phyloP scores from a whole-genome alignment of 2,329 filamentous ascomycete species.

The Xylariomycetidae sp. region DNA sequence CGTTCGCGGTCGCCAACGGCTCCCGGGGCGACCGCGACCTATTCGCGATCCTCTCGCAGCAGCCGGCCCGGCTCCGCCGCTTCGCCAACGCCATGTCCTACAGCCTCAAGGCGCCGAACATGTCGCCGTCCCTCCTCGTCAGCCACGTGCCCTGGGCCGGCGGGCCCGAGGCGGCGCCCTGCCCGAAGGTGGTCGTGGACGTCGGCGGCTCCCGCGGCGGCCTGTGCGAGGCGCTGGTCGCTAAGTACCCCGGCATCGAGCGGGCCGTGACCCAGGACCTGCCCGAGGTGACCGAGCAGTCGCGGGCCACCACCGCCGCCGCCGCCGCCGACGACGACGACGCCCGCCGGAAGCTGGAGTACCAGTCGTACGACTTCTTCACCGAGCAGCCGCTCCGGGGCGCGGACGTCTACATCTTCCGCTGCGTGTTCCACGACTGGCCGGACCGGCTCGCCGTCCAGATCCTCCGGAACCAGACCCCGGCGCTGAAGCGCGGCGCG shows the following conservation, averaged over 20 bases:
- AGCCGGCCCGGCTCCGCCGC: conserved; percentile 6
- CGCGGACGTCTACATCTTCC: conserved; percentile 13
- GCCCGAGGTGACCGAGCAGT: conserved; percentile 7
- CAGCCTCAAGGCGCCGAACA: conserved; percentile 10
- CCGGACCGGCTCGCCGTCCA: conserved; percentile 9
- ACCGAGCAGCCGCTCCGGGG: conserved; percentile 7
- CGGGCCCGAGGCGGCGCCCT: neutral
- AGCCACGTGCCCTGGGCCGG: conserved; percentile 8
- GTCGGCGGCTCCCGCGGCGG: conserved; percentile 10
- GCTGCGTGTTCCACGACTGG: conserved; percentile 14
- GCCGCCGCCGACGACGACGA: neutral
- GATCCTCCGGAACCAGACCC: conserved; percentile 11
- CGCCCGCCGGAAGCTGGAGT: conserved; percentile 6
- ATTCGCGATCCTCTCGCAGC: conserved; percentile 5
- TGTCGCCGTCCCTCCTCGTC: conserved; percentile 7
- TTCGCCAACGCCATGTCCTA: conserved; percentile 13
- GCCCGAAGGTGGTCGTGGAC: conserved; percentile 12
- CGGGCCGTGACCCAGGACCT: conserved; percentile 11
- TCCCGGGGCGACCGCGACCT: conserved; percentile 9
- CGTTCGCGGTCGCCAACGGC: conserved; percentile 8
- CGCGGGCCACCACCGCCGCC: too few relatives aligned
- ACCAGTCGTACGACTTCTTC: conserved; percentile 11
- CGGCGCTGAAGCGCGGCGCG: conserved; percentile 12
- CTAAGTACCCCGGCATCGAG: conserved; percentile 6
- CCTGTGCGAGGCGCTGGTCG: conserved; percentile 8